phyloP scores from a whole-genome alignment of 1,139 yeast genomes.

The Yarrowia galli region DNA sequence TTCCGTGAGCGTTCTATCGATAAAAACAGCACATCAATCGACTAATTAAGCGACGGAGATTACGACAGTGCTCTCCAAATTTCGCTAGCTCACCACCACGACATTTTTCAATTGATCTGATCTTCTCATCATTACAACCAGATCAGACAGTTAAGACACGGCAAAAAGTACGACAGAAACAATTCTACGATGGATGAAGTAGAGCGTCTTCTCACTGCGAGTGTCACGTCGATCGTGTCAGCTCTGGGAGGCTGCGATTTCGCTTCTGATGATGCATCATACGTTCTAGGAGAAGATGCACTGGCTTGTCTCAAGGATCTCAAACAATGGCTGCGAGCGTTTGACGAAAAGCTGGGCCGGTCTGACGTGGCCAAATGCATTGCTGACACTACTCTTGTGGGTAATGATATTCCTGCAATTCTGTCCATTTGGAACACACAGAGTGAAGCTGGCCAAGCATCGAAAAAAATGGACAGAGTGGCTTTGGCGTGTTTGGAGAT shows the following conservation, averaged over 20 bases:
- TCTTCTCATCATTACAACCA: too few species aligned
- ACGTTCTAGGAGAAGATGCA: constrained; percentile 90
- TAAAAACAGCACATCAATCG: not conserved
- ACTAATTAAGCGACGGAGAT: not conserved
- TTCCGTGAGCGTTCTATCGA: too few species aligned
- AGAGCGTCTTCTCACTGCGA: constrained; percentile 60
- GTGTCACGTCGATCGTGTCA: constrained; percentile 73
- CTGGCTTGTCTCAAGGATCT: constrained; percentile 86
- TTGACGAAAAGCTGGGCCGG: constrained; percentile 73
- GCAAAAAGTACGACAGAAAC: too few species aligned
- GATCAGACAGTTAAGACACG: too few species aligned
- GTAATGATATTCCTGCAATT: constrained; percentile 76
- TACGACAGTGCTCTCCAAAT: not conserved
- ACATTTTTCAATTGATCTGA: too few species aligned
- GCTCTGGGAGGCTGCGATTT: constrained; percentile 85
- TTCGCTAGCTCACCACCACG: too few species aligned
- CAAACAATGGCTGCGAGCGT: constrained; percentile 83
- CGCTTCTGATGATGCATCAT: constrained; percentile 61
- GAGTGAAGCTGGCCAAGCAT: constrained; percentile 45
- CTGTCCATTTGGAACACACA: constrained; percentile 74
- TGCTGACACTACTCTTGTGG: constrained; percentile 77
- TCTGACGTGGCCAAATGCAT: constrained; percentile 90
- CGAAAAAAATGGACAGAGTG: constrained; percentile 59
- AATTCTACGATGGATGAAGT: constrained; percentile 40
- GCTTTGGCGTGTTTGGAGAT: constrained; percentile 78